Evolutionary conservation across 371 early-diverging fungal genomes (phyloP).

Genomic region (Thermomucor indicae-seudaticae): DNA sequence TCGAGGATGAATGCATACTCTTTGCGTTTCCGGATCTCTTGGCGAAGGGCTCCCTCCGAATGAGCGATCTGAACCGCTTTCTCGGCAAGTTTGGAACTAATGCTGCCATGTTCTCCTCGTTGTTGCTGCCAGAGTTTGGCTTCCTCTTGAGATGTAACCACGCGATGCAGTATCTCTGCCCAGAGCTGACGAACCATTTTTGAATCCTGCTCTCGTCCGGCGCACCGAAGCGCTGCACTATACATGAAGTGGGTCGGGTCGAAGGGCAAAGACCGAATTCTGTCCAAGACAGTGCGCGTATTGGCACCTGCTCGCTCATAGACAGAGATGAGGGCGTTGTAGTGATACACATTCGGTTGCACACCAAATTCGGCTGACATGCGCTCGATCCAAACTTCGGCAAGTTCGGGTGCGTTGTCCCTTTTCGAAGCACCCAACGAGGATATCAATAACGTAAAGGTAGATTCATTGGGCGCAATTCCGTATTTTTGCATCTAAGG

Average conservation of each 20-base stretch:
- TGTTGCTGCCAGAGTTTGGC: not conserved
- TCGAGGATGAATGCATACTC: conserved; percentile 12
- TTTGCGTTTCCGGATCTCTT: not conserved
- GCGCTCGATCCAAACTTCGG: conserved; percentile 18
- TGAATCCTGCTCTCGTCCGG: not conserved
- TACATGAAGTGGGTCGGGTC: conserved; percentile 1
- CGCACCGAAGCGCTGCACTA: conserved; percentile 15
- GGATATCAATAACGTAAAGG: conserved; percentile 24
- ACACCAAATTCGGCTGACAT: conserved; percentile 16
- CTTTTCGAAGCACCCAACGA: conserved; percentile 18
- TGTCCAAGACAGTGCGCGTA: conserved; percentile 6
- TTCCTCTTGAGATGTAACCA: not conserved
- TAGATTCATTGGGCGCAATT: conserved; percentile 28
- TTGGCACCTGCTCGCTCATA: conserved; percentile 10
- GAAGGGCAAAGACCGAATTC: not conserved
- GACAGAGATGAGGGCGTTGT: conserved; percentile 24
- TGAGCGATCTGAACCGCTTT: conserved; percentile 1
- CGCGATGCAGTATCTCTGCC: conserved; percentile 10
- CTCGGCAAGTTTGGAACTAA: conserved; percentile 4
- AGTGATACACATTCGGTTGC: conserved; percentile 18
- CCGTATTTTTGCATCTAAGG: conserved; percentile 31
- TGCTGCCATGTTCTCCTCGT: too few relatives aligned
- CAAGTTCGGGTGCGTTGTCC: conserved; percentile 16
- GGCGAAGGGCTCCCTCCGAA: conserved; percentile 11
- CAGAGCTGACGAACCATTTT: conserved; percentile 14